Conservation (phyloP, 2,329 filamentous ascomycete species). For the Fusarium succisae region DNA sequence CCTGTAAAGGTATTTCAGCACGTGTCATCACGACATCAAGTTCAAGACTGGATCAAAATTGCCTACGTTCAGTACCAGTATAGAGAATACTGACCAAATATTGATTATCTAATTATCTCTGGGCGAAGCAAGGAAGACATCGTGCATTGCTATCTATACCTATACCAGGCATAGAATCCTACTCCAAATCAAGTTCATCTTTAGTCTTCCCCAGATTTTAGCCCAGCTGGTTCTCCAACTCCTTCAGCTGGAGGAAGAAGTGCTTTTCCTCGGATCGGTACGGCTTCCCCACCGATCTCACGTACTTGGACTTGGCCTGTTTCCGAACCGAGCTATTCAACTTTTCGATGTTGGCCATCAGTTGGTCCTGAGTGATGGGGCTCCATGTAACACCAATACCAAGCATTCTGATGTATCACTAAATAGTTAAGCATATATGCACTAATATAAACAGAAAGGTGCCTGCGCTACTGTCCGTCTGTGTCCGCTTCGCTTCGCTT, state of each 20-base stretch:
- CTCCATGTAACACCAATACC: neutral
- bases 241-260: neutral
- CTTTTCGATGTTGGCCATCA: neutral
- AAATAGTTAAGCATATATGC: neutral
- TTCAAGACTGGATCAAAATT: neutral
- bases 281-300: conserved; percentile 1
- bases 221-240: neutral
- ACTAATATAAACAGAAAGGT: neutral
- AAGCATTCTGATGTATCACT: neutral
- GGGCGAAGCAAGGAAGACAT: neutral
- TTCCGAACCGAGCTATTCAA: conserved; percentile 16
- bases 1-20: neutral
- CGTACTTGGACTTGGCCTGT: neutral
- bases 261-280: conserved; percentile 10
- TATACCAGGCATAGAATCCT: neutral
- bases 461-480: neutral
- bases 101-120: neutral
- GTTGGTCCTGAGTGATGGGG: neutral
- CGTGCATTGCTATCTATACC: neutral
- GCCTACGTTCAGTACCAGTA: neutral
- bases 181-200: neutral
- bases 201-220: conserved; percentile 3
- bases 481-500: conserved; percentile 10
- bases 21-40: neutral
- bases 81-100: neutral